Evolutionary conservation across 2,329 filamentous ascomycete genomes (phyloP), one percentile per base, ranked within the genome.

Genomic region (Talaromyces sp.): DNA sequence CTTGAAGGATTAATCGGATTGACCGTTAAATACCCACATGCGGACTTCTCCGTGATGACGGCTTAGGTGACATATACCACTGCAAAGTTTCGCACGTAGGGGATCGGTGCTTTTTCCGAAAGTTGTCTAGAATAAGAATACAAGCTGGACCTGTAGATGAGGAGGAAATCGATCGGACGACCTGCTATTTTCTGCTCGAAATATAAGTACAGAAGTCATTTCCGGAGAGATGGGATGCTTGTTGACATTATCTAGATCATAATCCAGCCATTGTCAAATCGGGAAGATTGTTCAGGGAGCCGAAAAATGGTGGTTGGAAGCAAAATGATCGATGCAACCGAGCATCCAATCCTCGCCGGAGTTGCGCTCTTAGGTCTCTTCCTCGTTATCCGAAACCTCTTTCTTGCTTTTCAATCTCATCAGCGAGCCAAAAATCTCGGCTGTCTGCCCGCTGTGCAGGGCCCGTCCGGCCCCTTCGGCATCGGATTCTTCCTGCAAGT

Each of bases 391-490:
- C 35, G 56, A 23, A 50, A 42, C 23, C 18, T 62, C 23, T 62
- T 54, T 35, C 18, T 23, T 18, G 54, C 60, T 8, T 33, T 57
- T 12, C 39, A 31, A 25, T 58, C 60, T 39, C 42, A 39, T 25
- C 54, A 52, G 31, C 60, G 31, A 33, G 60, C 54, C 1, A 62
- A 28, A 31, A 21, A 33, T 7, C 60, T 62, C 28, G 60, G 60
- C 33, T 62, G 60, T 23, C 23, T 50, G 37, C 60, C 60, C 25
- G 60, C 31, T 28, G 55, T 62, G 9, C 39, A 62, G 18, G 60
- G 60, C 18, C 42, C 54, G 14, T 62, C 60, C 2, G 60, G 60
- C 5, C 60, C 55, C 18, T 62, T 62, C 44, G 60, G 60, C 5
- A 25, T 62, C 11, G 16, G 55, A 9, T 62, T 62, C 23, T 62